Evolutionary conservation across 2,329 filamentous ascomycete genomes (phyloP), one percentile per base, ranked within the genome.

Genomic region (Alternaria sp.): DNA sequence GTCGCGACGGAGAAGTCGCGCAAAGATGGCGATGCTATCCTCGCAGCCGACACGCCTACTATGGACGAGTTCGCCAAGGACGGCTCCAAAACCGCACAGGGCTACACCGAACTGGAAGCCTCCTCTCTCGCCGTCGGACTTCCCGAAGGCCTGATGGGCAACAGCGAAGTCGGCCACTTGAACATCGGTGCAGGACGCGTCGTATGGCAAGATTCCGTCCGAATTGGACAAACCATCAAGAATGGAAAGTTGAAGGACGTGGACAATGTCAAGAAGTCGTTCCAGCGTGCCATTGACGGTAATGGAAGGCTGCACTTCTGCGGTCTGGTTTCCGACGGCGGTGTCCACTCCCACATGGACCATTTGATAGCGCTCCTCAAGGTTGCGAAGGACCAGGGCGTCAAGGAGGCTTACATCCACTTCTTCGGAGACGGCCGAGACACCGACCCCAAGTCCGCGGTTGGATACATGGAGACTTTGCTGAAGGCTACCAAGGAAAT

Each of bases 401-500:
- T 99, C 34, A 92, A 94, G 70, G 86, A 98, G 74, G 94, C 99
- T 73, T 98, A 91, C 85, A 96, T 99, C 77, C 95, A 99, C 87
- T 98, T 98, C 88, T 98, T 99, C 78, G 95, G 93, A 67, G 95
- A 99, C 81, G 95, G 95, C 72, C 92, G 95, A 79, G 95, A 99
- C 78, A 98, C 94, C 68, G 95, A 99, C 80, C 95, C 95, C 79
- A 97, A 97, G 87, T 97, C 93, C 62, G 91, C 92, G 58, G 90
- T 89, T 48, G 91, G 86, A 50, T 97, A 97, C 82, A 89, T 99
- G 88, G 85, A 97, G 81, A 88, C 94, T 78, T 86, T 99, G 36
- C 81, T 97, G 62, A 88, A 91, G 60, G 91, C 89, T 71, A 88
- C 87, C 67, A 89, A 95, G 82, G 92, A 98, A 80, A 87, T 97